These are phyloP conservation scores for Penicillium sp. DNA, from an alignment of 2,329 filamentous ascomycete species.

Conservation along the genomic window DNA sequence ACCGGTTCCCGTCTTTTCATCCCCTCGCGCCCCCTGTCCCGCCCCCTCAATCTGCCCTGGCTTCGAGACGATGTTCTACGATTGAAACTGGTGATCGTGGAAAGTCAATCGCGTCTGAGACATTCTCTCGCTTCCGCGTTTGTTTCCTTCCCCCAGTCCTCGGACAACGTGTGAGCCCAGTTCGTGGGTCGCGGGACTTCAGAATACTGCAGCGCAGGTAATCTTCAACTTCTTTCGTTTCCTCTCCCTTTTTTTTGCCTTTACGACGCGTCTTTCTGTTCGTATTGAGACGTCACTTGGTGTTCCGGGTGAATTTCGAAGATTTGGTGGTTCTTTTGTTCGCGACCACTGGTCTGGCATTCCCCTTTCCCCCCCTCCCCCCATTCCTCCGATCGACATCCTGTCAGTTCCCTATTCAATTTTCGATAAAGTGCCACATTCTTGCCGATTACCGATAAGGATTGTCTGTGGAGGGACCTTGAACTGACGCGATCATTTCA, in stretches of 20 bases:
- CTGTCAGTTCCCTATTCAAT: slow-evolving; percentile 14
- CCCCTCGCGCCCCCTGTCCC: slow-evolving; percentile 29
- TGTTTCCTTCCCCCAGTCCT: slow-evolving; percentile 21
- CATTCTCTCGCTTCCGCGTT: slow-evolving; percentile 20
- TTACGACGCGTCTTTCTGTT: slow-evolving; percentile 15
- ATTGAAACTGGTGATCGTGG: slow-evolving; percentile 19
- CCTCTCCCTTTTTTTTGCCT: slow-evolving; percentile 11
- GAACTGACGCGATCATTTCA: slow-evolving; percentile 12
- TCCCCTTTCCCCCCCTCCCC: slow-evolving; percentile 9
- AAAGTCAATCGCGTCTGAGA: slow-evolving; percentile 23
- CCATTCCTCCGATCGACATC: slow-evolving; percentile 24
- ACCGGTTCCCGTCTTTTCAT: slow-evolving; percentile 19
- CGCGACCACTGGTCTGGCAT: slow-evolving; percentile 17
- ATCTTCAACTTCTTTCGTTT: slow-evolving; percentile 17
- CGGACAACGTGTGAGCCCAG: slow-evolving; percentile 23
- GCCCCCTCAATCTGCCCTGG: slow-evolving; percentile 20
- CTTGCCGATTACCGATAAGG: slow-evolving; percentile 19
- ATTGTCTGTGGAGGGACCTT: slow-evolving; percentile 1
- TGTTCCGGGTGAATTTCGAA: slow-evolving; percentile 15
- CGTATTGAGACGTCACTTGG: slow-evolving; percentile 16
- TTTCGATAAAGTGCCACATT: slow-evolving; percentile 15
- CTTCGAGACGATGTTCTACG: slow-evolving; percentile 20
- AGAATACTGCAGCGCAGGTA: slow-evolving; percentile 33
- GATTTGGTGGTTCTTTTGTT: slow-evolving; percentile 6
- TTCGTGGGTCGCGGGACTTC: slow-evolving; percentile 22